Percentiles rank a stretch among this genome's conserved stretches.
phyloP scores from a whole-genome alignment of 2,329 filamentous ascomycete genomes.

The Aspergillus sp. region DNA sequence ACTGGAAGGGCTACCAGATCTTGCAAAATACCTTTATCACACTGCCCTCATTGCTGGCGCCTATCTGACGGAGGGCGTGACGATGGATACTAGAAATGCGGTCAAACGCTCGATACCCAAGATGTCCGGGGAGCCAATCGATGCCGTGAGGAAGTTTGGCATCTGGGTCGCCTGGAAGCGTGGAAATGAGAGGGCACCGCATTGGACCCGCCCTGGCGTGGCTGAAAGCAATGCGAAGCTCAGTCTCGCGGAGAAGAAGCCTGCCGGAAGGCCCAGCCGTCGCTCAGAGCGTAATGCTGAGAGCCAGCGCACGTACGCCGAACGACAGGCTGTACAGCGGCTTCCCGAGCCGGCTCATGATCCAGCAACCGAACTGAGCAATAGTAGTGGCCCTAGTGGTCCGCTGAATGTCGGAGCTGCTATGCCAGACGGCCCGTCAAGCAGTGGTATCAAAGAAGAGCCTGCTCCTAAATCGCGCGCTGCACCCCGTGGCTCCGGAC shows the following conservation, averaged over 20 bases:
- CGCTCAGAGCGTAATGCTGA: conserved; percentile 57
- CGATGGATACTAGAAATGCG: conserved; percentile 59
- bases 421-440: conserved; percentile 20
- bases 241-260: conserved; percentile 55
- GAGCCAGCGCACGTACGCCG: conserved; percentile 43
- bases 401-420: conserved; percentile 29
- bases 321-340: conserved; percentile 40
- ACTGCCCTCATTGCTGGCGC: conserved; percentile 64
- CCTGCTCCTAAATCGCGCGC: conserved; percentile 40
- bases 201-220: conserved; percentile 62
- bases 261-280: conserved; percentile 57
- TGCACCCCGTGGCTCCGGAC: conserved; percentile 58
- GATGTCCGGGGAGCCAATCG: conserved; percentile 61
- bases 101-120: conserved; percentile 66
- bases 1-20: conserved; percentile 60
- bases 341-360: conserved; percentile 31
- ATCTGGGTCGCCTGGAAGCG: conserved; percentile 69
- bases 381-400: conserved; percentile 20
- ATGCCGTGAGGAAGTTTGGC: conserved; percentile 61
- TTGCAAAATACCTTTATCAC: conserved; percentile 62
- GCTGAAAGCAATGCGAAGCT: conserved; percentile 53
- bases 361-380: conserved; percentile 17
- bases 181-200: conserved; percentile 62
- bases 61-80: conserved; percentile 61
- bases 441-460: conserved; percentile 30